phyloP scores from a whole-genome alignment of 2,329 filamentous ascomycete species.

The Trichoderma guizhouense region DNA sequence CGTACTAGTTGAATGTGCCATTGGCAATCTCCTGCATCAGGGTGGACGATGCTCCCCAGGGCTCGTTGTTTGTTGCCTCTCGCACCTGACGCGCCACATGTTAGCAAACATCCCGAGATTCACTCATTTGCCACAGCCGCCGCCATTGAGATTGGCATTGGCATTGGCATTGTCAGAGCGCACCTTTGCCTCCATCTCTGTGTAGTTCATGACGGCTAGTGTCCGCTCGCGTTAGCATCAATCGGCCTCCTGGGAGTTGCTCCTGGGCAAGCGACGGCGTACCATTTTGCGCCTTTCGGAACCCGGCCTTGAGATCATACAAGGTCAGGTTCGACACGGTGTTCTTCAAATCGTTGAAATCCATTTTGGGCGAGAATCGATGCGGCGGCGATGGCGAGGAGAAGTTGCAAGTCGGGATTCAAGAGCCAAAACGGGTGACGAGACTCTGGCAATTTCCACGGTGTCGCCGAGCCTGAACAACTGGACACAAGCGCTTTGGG shows the following conservation, averaged over 20 bases:
- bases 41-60: slow-evolving; percentile 83
- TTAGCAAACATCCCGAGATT: not conserved
- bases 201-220: slow-evolving; percentile 94
- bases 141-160: not conserved
- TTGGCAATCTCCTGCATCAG: slow-evolving; percentile 98
- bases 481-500: slow-evolving; percentile 7
- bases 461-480: slow-evolving; percentile 9
- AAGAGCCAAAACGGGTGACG: not conserved
- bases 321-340: slow-evolving; percentile 88
- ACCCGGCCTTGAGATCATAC: slow-evolving; percentile 92
- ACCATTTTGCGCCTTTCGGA: slow-evolving; percentile 98
- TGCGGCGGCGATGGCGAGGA: not conserved
- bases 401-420: not conserved
- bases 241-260: not conserved
- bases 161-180: slow-evolving; percentile 17
- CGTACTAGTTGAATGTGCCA: slow-evolving; percentile 96
- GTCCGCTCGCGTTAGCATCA: slow-evolving; percentile 28
- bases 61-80: slow-evolving; percentile 98
- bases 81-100: slow-evolving; percentile 60
- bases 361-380: slow-evolving; percentile 54
- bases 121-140: not conserved
- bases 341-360: slow-evolving; percentile 79
- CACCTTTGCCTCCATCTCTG: slow-evolving; percentile 80
- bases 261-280: slow-evolving; percentile 23
- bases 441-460: slow-evolving; percentile 7